Percentiles rank a stretch among this genome's conserved stretches.
Evolutionary conservation across 192 early-diverging fungal genomes (phyloP).

Genomic region (Backusella psychrophila): DNA sequence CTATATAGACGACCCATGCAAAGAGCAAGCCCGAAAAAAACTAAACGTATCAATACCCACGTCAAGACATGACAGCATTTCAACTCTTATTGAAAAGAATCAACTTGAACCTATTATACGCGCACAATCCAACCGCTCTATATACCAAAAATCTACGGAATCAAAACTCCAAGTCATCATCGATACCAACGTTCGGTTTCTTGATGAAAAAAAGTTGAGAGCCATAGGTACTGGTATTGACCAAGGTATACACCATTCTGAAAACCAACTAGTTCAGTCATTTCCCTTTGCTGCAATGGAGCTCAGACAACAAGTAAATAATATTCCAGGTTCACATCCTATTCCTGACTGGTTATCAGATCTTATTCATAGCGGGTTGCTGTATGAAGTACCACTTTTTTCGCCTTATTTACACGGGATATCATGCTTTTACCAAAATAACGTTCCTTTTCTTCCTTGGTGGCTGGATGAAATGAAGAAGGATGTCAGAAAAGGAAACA

Average conservation of each 20-base stretch:
- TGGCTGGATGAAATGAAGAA: not conserved
- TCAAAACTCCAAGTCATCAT: not conserved
- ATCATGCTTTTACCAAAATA: not conserved
- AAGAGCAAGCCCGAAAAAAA: not conserved
- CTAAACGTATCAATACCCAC: not conserved
- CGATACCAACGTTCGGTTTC: not conserved
- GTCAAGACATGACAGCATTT: not conserved
- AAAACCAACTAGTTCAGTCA: not conserved
- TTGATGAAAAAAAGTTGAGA: not conserved
- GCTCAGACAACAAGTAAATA: not conserved
- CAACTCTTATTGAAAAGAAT: not conserved
- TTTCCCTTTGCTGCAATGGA: not conserved
- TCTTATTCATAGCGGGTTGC: not conserved
- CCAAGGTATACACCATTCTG: not conserved
- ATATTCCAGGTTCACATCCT: not conserved
- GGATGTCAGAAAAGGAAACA: not conserved
- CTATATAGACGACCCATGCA: not conserved
- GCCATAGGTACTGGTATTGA: not conserved
- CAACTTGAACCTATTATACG: not conserved
- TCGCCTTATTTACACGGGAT: not conserved
- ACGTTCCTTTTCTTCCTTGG: not conserved
- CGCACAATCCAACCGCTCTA: not conserved
- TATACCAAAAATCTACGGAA: not conserved
- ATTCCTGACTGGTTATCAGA: not conserved
- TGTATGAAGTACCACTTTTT: constrained; percentile 1